Evolutionary conservation across 495 filamentous ascomycete genomes (phyloP).

Genomic region (Talaromyces liani): DNA sequence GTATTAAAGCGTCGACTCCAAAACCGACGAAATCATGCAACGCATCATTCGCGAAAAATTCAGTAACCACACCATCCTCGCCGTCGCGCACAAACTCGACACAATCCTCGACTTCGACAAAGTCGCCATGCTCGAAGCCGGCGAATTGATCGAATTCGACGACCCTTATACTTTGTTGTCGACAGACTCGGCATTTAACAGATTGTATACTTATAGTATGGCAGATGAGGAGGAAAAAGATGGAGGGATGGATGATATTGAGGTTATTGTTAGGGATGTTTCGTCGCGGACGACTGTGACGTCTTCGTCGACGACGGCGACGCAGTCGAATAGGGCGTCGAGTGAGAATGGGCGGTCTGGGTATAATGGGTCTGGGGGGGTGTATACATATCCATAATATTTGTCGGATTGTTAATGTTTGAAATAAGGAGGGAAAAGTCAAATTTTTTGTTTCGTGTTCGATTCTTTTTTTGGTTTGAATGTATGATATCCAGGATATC

Average conservation of each 20-base stretch:
- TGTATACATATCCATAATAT: neutral
- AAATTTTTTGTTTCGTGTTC: neutral
- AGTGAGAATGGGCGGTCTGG: neutral
- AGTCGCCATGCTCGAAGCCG: conserved; percentile 39
- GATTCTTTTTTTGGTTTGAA: neutral
- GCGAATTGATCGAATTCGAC: conserved; percentile 38
- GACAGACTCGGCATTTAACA: conserved; percentile 9
- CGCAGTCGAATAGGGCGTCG: neutral
- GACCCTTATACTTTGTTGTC: conserved; percentile 25
- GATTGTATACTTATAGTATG: conserved; percentile 10
- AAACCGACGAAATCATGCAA: conserved; percentile 52
- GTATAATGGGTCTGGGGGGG: neutral
- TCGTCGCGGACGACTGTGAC: neutral
- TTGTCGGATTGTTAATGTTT: neutral
- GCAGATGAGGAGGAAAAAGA: conserved; percentile 8
- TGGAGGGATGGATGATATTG: conserved; percentile 3
- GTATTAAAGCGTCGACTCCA: conserved; percentile 38
- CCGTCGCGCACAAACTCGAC: conserved; percentile 57
- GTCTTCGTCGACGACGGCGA: neutral
- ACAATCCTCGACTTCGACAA: conserved; percentile 49
- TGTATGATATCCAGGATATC: too few relatives aligned
- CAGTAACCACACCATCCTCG: conserved; percentile 48
- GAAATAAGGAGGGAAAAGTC: neutral
- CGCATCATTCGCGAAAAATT: conserved; percentile 53
- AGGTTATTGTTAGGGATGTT: conserved; percentile 7